Conservation (phyloP, 1,139 yeast genomes). For the Pichia sp. region DNA sequence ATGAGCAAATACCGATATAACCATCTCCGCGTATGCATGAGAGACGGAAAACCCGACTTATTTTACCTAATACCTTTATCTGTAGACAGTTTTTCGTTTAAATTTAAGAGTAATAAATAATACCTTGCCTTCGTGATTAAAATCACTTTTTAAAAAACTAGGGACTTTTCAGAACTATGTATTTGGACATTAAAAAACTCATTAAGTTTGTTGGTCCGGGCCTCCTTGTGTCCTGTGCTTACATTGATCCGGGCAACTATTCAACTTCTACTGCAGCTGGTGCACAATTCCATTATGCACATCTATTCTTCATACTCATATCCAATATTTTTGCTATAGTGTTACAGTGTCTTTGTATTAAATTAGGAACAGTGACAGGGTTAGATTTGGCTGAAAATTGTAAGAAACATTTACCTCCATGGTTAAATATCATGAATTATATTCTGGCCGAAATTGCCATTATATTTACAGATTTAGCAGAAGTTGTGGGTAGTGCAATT, state of each 20-base stretch:
- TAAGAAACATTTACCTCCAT: slow-evolving; percentile 52
- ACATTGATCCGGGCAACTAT: slow-evolving; percentile 80
- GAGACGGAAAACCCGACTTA: too few relatives aligned
- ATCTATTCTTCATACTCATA: slow-evolving; percentile 55
- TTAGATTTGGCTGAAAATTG: slow-evolving; percentile 74
- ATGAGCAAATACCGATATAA: too few relatives aligned
- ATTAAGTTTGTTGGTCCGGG: slow-evolving; percentile 73
- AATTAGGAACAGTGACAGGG: slow-evolving; percentile 73
- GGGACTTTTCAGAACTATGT: background rate
- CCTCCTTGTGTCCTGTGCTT: slow-evolving; percentile 66
- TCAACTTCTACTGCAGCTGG: slow-evolving; percentile 78
- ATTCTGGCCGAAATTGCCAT: slow-evolving; percentile 67
- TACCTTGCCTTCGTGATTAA: too few relatives aligned
- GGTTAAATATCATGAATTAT: slow-evolving; percentile 52
- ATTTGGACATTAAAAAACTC: slow-evolving; percentile 35
- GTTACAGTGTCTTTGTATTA: slow-evolving; percentile 64
- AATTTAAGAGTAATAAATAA: too few relatives aligned
- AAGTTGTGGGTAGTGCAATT: slow-evolving; percentile 77
- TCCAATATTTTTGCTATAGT: slow-evolving; percentile 69
- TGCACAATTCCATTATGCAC: slow-evolving; percentile 60
- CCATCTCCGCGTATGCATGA: too few relatives aligned
- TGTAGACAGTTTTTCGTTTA: too few relatives aligned
- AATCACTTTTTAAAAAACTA: too few relatives aligned
- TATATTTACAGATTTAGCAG: slow-evolving; percentile 76
- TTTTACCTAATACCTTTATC: too few relatives aligned